Base-by-base conservation (phyloP, 2,329 filamentous ascomycete species). In the Beauveria rudraprayagi region DNA sequence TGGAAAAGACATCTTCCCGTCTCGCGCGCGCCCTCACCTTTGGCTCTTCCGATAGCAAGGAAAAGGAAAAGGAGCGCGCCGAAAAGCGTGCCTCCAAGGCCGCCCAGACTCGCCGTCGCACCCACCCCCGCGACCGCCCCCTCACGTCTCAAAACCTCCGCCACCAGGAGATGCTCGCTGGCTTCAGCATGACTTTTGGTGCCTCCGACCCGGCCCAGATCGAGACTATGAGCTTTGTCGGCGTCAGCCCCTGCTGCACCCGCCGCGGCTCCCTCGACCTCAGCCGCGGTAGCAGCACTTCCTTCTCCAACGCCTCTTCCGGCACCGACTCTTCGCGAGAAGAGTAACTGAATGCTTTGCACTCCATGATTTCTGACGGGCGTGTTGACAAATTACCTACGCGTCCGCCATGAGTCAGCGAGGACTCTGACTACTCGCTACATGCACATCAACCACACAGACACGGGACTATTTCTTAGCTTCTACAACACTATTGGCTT, bases 151-250 rank as follows among this genome's bases (percentile, higher is more conserved):
- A 76, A 57, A 80, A 80, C 67, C 70, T 79, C 19, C 71, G 72
- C 60, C 76, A 80, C 66, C 78, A 79, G 66, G 75, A 79, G 69
- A 72, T 78, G 68, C 71, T 81, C 43, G 72, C 72, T 62, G 69
- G 74, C 61, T 81, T 78, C 70, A 76, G 72, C 61, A 75, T 78
- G 67, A 76, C 73, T 11, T 81, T 81, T 64, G 79, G 79, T 44
- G 69, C 74, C 37, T 70, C 68, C 65, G 71, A 65, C 65, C 69
- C 50, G 55, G 67, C 43, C 40, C 73, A 75, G 64, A 65, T 75
- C 22, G 69, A 73, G 60, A 66, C 65, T 5, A 64, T 69, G 28
- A 72, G 69, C 64, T 73, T 73, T 61, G 62, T 67, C 17, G 75
- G 73, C 56, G 68, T 80, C 66, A 80, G 78, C 67, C 78, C 78